Evolutionary conservation across 371 early-diverging fungal species (phyloP), one percentile per base, ranked within the genome.

Genomic region (Sporodiniella umbellata): DNA sequence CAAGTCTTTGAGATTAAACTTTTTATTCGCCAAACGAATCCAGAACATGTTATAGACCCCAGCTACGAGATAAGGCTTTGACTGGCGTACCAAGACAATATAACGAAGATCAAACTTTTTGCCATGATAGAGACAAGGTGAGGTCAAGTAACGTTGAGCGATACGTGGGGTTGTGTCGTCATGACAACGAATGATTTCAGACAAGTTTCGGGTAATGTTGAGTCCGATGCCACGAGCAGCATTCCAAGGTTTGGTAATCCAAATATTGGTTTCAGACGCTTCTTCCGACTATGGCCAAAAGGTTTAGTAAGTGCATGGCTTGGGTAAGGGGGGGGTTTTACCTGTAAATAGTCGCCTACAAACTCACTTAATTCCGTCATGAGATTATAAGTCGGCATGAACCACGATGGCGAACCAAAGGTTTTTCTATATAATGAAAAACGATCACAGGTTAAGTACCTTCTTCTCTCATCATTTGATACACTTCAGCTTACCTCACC

Each of bases 41-140:
- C 79, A 80, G 51, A 83, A 83, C 79, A 78, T 79, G 46, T 78
- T 79, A 57, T 83, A 79, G 1, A 78, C 71, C 48, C 59, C 51
- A 10, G 49, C 72, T 53, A 76, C 53, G 51, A 70, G 53, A 31
- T 66, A 47, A 47, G 76, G 78, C 10, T 75, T 54, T 0, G 61
- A 64, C 3, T 64, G 67, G 30, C 73, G 70, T 35, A 83, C 58
- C 8, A 80, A 56, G 0, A 78, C 83, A 68, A 80, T 78, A 51
- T 78, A 83, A 0, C 79, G 69, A 54, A 83, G 56, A 48, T 79
- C 78, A 38, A 80, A 83, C 51, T 83, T 83, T 46, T 80, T 80
- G 33, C 75, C 75, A 31, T 80, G 75, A 43, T 83, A 83, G 4
- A 83, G 62, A 18, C 79, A 75, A n/a, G 83, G 83, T 0, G 64